A percentile compares a stretch with the other conserved stretches of the same genome.
These are phyloP conservation scores for Claviceps capensis DNA, from an alignment of 2,329 filamentous ascomycete genomes.

Conservation along the genomic window DNA sequence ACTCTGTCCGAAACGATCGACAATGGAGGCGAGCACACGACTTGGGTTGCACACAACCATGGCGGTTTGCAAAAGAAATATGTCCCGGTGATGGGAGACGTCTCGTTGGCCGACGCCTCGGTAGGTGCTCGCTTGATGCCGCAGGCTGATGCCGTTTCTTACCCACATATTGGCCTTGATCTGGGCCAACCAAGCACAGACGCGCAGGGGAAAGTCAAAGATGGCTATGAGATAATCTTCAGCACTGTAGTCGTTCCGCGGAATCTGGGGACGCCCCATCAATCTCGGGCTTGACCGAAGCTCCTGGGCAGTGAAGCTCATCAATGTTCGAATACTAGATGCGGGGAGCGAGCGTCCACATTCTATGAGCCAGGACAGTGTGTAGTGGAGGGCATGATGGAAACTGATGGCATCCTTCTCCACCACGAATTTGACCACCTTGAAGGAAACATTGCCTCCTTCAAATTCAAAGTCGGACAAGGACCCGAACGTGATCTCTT, in stretches of 20 bases:
- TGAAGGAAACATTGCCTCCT: slow-evolving; percentile 36
- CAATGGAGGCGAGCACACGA: slow-evolving; percentile 72
- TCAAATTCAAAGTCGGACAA: slow-evolving; percentile 73
- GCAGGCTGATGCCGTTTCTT: slow-evolving; percentile 86
- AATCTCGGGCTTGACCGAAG: slow-evolving; percentile 50
- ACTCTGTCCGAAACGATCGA: slow-evolving; percentile 82
- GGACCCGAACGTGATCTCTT: slow-evolving; percentile 70
- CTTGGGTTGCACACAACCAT: slow-evolving; percentile 75
- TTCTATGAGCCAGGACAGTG: slow-evolving; percentile 89
- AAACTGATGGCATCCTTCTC: slow-evolving; percentile 90
- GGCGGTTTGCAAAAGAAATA: slow-evolving; percentile 85
- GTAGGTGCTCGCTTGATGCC: slow-evolving; percentile 91
- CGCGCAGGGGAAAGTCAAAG: slow-evolving; percentile 85
- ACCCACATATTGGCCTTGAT: slow-evolving; percentile 99
- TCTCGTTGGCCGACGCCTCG: slow-evolving; percentile 80
- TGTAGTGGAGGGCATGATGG: slow-evolving; percentile 93
- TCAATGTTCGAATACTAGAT: slow-evolving; percentile 50
- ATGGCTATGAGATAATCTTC: slow-evolving; percentile 76
- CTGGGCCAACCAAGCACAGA: slow-evolving; percentile 92
- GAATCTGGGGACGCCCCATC: slow-evolving; percentile 45
- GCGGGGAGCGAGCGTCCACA: slow-evolving; percentile 63
- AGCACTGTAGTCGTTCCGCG: slow-evolving; percentile 41
- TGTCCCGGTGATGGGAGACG: slow-evolving; percentile 85
- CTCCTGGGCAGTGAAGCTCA: slow-evolving; percentile 60
- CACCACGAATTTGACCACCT: slow-evolving; percentile 75